Percentiles rank a stretch among this genome's conserved stretches.
phyloP scores from a whole-genome alignment of 1,284 basidiomycete genomes.

The Trametes hirsuta region DNA sequence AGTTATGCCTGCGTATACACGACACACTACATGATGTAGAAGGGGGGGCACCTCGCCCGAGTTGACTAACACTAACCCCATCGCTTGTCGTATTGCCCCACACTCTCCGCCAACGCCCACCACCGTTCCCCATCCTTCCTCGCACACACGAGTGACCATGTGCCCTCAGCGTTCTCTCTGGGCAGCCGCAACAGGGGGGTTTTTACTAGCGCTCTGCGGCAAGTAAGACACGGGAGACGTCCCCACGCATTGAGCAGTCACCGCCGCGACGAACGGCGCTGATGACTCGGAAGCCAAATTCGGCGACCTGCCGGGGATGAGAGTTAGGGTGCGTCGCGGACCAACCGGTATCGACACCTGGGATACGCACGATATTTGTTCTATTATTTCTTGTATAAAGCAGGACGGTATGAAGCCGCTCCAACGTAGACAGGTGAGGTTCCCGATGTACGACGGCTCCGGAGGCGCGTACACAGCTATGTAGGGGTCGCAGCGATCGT shows the following conservation, averaged over 20 bases:
- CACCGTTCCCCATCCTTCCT: constrained; percentile 2
- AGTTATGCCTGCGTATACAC: neutral
- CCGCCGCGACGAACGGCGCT: constrained; percentile 20
- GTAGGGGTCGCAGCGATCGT: constrained; percentile 49
- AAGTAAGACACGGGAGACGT: constrained; percentile 31
- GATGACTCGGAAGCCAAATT: neutral
- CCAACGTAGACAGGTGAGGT: constrained; percentile 59
- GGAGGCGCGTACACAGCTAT: constrained; percentile 52
- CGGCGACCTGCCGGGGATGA: constrained; percentile 2
- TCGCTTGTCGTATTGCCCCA: constrained; percentile 33
- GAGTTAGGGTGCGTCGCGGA: neutral
- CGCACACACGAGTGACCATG: constrained; percentile 27
- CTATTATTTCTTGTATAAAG: constrained; percentile 55
- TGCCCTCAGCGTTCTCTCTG: constrained; percentile 30
- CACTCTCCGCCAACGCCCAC: constrained; percentile 32
- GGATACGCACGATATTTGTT: constrained; percentile 44
- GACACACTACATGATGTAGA: neutral
- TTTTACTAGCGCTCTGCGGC: neutral
- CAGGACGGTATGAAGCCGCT: constrained; percentile 52
- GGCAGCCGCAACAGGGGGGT: constrained; percentile 24
- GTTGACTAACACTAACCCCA: constrained; percentile 25
- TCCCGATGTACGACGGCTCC: constrained; percentile 43
- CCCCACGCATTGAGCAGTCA: constrained; percentile 25
- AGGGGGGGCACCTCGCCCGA: too few species aligned
- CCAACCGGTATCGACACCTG: neutral